A percentile compares a stretch with the other conserved stretches of the same genome.
These are phyloP conservation scores for Hypoxylon sp. DNA, from an alignment of 2,329 filamentous ascomycete species.

Conservation along the genomic window DNA sequence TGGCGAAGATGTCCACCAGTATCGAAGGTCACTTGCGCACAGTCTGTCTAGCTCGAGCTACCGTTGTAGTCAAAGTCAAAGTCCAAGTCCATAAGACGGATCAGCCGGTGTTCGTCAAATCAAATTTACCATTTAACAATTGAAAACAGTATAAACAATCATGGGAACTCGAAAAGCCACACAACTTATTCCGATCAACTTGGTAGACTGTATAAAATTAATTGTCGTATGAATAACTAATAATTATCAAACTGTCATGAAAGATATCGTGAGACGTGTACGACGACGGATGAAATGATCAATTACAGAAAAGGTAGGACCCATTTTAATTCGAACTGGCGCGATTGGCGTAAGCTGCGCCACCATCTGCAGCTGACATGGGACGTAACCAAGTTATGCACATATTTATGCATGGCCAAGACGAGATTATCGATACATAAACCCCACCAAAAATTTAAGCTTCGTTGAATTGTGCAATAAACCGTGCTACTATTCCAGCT, in stretches of 20 bases:
- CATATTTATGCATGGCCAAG: no score
- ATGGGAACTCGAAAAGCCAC: no score
- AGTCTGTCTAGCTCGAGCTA: constrained; percentile 4
- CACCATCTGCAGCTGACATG: constrained; percentile 35
- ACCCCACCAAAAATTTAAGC: neutral
- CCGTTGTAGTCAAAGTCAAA: no score
- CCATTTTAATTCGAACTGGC: constrained; percentile 17
- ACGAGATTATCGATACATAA: no score
- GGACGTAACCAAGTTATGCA: no score
- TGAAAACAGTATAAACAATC: no score
- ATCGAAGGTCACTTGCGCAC: constrained; percentile 15
- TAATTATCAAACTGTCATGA: constrained; percentile 21
- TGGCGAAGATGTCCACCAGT: neutral
- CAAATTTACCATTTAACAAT: no score
- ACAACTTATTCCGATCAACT: no score
- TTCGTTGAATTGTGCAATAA: constrained; percentile 17
- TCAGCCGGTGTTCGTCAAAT: constrained; percentile 6
- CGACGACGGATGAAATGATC: constrained; percentile 24
- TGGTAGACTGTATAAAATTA: no score
- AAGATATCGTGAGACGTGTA: constrained; percentile 30
- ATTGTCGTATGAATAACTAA: no score
- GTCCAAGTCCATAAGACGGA: constrained; percentile 5
- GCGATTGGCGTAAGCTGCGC: constrained; percentile 34
- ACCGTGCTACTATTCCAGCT: neutral
- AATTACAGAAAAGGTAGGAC: constrained; percentile 15